Evolutionary conservation across 495 filamentous ascomycete species (phyloP).

Genomic region (Penicillium nucicola): DNA sequence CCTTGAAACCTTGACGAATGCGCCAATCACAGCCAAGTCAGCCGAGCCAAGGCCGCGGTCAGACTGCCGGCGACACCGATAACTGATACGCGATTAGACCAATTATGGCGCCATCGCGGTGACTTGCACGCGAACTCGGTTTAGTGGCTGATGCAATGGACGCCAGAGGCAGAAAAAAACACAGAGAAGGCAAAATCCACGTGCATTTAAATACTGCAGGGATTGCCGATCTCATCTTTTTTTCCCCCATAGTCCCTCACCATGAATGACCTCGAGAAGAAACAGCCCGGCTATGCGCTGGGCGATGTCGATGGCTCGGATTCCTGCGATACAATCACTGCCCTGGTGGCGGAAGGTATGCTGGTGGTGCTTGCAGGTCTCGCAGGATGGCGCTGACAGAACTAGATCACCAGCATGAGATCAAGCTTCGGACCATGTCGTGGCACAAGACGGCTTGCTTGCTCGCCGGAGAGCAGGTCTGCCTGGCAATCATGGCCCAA

Average conservation of each 20-base stretch:
- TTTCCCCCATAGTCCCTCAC: not conserved
- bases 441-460: slow-evolving; percentile 47
- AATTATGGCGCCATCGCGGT: slow-evolving; percentile 12
- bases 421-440: slow-evolving; percentile 46
- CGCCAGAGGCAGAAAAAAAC: not conserved
- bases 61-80: not conserved
- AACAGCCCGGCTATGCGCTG: slow-evolving; percentile 5
- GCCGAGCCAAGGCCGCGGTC: not conserved
- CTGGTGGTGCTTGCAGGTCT: not conserved
- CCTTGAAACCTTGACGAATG: too few relatives aligned
- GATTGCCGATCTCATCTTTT: not conserved
- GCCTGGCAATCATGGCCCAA: slow-evolving; percentile 49
- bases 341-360: slow-evolving; percentile 25
- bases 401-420: slow-evolving; percentile 43
- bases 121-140: too few relatives aligned
- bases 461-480: slow-evolving; percentile 45
- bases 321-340: slow-evolving; percentile 21
- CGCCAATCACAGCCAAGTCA: too few relatives aligned
- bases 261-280: slow-evolving; percentile 13
- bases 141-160: not conserved
- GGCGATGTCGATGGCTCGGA: slow-evolving; percentile 12
- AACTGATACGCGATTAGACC: slow-evolving; percentile 5
- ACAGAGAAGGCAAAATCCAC: not conserved
- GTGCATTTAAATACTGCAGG: not conserved
- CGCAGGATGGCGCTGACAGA: not conserved